Percentiles rank a stretch among this genome's conserved stretches.
Conservation (phyloP, 345 rosid genomes). For the Mangifera indica region DNA sequence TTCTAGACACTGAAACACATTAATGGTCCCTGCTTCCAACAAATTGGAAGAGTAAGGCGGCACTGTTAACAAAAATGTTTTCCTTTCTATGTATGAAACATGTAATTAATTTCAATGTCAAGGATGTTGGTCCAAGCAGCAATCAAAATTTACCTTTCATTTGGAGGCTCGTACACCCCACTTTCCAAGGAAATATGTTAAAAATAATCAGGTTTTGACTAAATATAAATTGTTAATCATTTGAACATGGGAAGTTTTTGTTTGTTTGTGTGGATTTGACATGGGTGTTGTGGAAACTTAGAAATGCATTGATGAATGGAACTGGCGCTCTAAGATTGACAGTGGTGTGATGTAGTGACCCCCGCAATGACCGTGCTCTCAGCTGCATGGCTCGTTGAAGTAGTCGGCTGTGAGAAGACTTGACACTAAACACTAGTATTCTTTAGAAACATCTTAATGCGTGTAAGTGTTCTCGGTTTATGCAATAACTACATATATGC, state of each 20-base stretch:
- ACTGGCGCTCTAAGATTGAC: constrained; percentile 9
- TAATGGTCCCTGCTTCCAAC: constrained; percentile 30
- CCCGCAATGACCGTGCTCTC: constrained; percentile 23
- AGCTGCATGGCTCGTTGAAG: constrained; percentile 26
- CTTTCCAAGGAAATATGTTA: constrained; percentile 13
- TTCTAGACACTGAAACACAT: constrained; percentile 8
- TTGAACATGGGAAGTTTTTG: constrained; percentile 8
- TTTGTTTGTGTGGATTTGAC: constrained; percentile 15
- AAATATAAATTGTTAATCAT: constrained; percentile 16
- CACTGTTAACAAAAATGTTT: constrained; percentile 21
- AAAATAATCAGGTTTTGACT: no score
- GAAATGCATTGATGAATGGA: constrained; percentile 10
- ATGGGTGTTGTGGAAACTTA: constrained; percentile 1
- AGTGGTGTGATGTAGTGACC: constrained; percentile 20
- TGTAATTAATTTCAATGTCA: constrained; percentile 20
- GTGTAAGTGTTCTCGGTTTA: not conserved
- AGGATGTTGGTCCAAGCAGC: constrained; percentile 38
- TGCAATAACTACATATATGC: constrained; percentile 6
- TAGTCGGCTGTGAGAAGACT: constrained; percentile 15
- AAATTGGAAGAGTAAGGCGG: constrained; percentile 20
- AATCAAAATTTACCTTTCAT: not conserved
- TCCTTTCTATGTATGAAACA: not conserved
- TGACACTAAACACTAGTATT: constrained; percentile 17
- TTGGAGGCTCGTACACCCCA: constrained; percentile 19
- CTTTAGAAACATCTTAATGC: constrained; percentile 36